Evolutionary conservation across 192 early-diverging fungal genomes (phyloP), one percentile per base, ranked within the genome.

Genomic region (Entrophospora sp.): DNA sequence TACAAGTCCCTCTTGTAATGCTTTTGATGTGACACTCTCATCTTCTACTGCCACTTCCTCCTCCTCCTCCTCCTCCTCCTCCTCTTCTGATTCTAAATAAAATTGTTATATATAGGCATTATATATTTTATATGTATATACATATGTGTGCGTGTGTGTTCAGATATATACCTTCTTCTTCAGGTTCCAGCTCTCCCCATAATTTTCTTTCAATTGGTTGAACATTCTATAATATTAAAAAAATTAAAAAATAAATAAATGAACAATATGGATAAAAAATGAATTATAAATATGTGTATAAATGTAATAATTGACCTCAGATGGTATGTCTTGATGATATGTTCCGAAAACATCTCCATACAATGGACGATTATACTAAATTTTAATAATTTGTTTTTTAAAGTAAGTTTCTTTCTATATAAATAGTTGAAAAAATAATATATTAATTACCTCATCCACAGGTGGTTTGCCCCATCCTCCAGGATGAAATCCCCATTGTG

Each of bases 401-500:
- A n/a, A 4, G 30, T 46, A 22, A 3, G 31, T 62, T 48, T 46
- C 18, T 37, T 10, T 37, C 28, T 13, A 30, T 32, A 53, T 31
- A 32, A 4, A 14, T 30, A 62, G 10, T 53, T 14, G 38, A 37
- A 37, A 57, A 28, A 0, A 40, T 38, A 51, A 7, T 32, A 27
- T 59, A 59, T 27, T 35, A 45, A 42, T 55, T 69, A 73, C 69
- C 48, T 91, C 87, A 66, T 92, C 89, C 2, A 92, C 87, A 9
- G 91, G 91, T 35, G 91, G 88, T 67, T 83, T 82, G 10, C 91
- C 91, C 91, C 91, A 93, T 49, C 93, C 95, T 58, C 96, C 96
- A 3, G 95, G 94, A 66, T 97, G 95, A 70, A 88, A 99, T 18
- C 96, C 96, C 96, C 95, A 99, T 67, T 95, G 91, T n/a, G 93